These are phyloP conservation scores for Ophiostoma fasciatum DNA, from an alignment of 2,329 filamentous ascomycete species.

Conservation along the genomic window DNA sequence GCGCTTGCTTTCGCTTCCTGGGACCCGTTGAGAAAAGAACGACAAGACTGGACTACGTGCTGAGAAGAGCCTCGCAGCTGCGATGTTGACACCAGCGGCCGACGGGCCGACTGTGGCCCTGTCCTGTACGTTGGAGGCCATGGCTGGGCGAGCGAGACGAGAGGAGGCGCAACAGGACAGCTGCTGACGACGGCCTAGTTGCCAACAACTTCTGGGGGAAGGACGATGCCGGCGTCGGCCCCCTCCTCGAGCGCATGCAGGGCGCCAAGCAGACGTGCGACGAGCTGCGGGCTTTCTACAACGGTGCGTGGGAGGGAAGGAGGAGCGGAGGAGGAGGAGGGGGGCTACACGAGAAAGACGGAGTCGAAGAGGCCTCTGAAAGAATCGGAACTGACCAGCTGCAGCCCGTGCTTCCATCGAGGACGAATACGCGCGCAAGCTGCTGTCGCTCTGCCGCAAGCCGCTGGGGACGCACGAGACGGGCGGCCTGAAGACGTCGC, in stretches of 20 bases:
- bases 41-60: too few relatives aligned
- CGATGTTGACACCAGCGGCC: conserved; percentile 10
- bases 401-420: conserved; percentile 85
- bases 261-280: conserved; percentile 89
- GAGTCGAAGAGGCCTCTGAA: too few relatives aligned
- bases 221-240: conserved; percentile 88
- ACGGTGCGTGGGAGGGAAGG: conserved; percentile 31
- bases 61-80: too few relatives aligned
- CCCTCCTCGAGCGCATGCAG: conserved; percentile 87
- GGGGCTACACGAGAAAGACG: background rate
- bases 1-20: too few relatives aligned
- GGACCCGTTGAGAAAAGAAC: too few relatives aligned
- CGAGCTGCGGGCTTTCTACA: conserved; percentile 85
- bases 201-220: conserved; percentile 99
- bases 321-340: background rate
- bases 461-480: conserved; percentile 76
- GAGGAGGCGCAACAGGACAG: background rate
- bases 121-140: conserved; percentile 14
- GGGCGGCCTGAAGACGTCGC: conserved; percentile 66
- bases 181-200: conserved; percentile 35
- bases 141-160: too few relatives aligned
- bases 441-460: conserved; percentile 75
- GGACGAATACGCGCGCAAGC: conserved; percentile 87
- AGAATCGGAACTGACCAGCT: too few relatives aligned
- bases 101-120: conserved; percentile 13